Evolutionary conservation across 2,329 filamentous ascomycete genomes (phyloP).

Genomic region (Trichophyton mentagrophytes): DNA sequence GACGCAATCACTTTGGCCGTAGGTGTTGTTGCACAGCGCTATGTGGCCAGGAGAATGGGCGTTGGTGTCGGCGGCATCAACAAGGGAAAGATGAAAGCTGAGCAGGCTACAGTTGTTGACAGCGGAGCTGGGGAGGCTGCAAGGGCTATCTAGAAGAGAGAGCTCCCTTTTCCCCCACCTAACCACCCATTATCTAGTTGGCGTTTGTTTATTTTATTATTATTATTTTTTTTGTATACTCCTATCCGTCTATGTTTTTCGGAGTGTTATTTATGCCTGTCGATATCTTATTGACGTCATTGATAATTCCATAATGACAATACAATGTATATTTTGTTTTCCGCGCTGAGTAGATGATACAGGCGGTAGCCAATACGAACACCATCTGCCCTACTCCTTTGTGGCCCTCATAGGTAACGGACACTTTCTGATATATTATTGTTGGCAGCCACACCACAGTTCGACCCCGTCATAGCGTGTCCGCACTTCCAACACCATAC

Average conservation of each 20-base stretch:
- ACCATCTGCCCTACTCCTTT: neutral
- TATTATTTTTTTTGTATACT: neutral
- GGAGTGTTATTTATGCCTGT: constrained; percentile 5
- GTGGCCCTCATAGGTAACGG: neutral
- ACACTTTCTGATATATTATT: no score
- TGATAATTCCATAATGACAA: neutral
- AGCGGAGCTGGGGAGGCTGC: constrained; percentile 49
- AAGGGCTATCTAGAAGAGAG: constrained; percentile 34
- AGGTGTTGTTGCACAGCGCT: constrained; percentile 82
- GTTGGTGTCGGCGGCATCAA: constrained; percentile 67
- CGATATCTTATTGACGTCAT: neutral
- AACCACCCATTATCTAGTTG: neutral
- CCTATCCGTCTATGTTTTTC: constrained; percentile 1
- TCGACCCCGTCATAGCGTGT: no score
- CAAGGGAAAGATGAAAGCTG: constrained; percentile 41
- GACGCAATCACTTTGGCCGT: constrained; percentile 66
- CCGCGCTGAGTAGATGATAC: neutral
- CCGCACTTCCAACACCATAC: no score
- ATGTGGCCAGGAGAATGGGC: constrained; percentile 90
- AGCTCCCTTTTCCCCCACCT: neutral
- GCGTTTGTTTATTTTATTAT: neutral
- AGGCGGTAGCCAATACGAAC: neutral
- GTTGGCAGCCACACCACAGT: no score
- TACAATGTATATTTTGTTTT: neutral
- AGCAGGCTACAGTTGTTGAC: constrained; percentile 44